These are phyloP conservation scores for Taphrina confusa DNA, from an alignment of 1,139 yeast genomes.

Conservation along the genomic window DNA sequence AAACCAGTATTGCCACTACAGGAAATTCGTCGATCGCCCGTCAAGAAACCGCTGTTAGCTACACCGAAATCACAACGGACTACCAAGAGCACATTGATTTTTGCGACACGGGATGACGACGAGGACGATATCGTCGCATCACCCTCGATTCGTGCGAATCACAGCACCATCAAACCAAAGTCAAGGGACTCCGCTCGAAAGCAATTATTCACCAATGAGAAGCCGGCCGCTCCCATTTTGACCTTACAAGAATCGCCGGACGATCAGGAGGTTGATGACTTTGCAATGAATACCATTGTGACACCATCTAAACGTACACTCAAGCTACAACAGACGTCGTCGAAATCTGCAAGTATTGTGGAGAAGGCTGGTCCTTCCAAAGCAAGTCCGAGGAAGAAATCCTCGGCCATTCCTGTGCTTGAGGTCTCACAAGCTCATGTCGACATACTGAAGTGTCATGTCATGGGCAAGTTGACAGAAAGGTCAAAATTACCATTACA, in stretches of 20 bases:
- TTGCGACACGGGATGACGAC: neutral
- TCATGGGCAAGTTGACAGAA: neutral
- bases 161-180: neutral
- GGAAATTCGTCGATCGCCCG: neutral
- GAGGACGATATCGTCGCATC: constrained; percentile 1
- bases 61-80: constrained; percentile 3
- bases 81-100: neutral
- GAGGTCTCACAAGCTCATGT: neutral
- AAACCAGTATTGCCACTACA: neutral
- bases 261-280: neutral
- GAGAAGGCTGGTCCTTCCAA: neutral
- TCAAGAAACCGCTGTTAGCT: neutral
- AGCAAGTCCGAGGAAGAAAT: neutral
- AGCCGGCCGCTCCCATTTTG: neutral
- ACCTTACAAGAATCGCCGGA: neutral
- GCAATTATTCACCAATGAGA: neutral
- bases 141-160: constrained; percentile 2
- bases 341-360: neutral
- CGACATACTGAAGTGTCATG: neutral
- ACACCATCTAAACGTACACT: neutral
- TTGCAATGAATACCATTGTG: neutral
- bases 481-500: neutral
- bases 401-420: neutral
- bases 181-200: neutral
- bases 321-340: neutral